Evolutionary conservation across 1,139 yeast species (phyloP).

Genomic region (Sugiyamaella sp.): DNA sequence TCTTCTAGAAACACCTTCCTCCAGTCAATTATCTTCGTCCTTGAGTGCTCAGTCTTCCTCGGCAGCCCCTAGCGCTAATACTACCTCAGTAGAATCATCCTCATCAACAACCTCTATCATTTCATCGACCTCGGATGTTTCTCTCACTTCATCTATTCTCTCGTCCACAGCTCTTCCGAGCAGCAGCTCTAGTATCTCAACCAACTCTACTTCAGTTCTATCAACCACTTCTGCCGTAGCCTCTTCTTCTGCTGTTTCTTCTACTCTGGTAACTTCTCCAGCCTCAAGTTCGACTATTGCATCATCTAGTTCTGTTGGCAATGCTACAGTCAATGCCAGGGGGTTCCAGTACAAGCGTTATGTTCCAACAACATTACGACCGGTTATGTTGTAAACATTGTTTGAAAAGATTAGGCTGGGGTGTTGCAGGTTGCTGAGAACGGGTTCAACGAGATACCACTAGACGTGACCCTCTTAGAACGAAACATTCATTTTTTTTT

Average conservation of each 20-base stretch:
- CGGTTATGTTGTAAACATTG: constrained; percentile 2
- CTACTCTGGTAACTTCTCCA: constrained; percentile 15
- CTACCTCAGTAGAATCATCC: constrained; percentile 11
- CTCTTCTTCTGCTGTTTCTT: constrained; percentile 10
- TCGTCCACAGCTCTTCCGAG: constrained; percentile 4
- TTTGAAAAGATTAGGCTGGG: not conserved
- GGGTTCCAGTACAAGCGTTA: constrained; percentile 15
- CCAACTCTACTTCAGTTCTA: constrained; percentile 7
- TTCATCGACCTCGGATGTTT: constrained; percentile 7
- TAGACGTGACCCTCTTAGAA: not conserved
- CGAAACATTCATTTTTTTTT: not conserved
- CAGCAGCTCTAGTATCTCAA: constrained; percentile 8
- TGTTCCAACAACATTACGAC: constrained; percentile 9
- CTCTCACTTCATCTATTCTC: not conserved
- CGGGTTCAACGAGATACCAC: constrained; percentile 8
- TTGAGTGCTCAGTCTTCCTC: not conserved
- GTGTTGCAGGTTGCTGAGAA: not conserved
- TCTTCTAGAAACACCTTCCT: constrained; percentile 9
- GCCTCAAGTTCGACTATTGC: constrained; percentile 3
- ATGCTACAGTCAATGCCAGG: constrained; percentile 10
- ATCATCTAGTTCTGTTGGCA: constrained; percentile 6
- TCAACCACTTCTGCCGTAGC: constrained; percentile 13
- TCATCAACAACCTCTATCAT: constrained; percentile 3
- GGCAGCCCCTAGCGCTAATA: constrained; percentile 7
- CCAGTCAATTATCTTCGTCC: constrained; percentile 1